Percentiles rank a stretch among this genome's conserved stretches.
Evolutionary conservation across 106 monocot species (phyloP).

Genomic region (Dioscorea dumetorum): DNA sequence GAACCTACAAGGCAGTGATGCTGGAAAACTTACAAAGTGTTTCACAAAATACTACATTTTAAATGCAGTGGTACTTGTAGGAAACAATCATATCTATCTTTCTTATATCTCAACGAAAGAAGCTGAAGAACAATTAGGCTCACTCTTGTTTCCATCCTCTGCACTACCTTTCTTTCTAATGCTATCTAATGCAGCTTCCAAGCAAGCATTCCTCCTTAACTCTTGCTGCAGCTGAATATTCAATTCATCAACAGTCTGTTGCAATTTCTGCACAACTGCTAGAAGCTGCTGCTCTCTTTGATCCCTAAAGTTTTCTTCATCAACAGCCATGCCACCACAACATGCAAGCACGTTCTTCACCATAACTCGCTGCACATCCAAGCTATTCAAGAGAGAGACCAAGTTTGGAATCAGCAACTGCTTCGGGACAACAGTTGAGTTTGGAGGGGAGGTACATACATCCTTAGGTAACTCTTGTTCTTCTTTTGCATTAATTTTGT

Average conservation of each 20-base stretch:
- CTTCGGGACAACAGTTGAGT: conserved; percentile 5
- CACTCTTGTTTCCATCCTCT: too few species aligned
- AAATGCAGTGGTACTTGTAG: too few species aligned
- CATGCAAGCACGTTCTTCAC: conserved; percentile 43
- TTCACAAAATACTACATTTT: too few species aligned
- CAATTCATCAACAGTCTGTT: conserved; percentile 50
- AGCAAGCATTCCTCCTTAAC: conserved; percentile 33
- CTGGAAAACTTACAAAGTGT: too few species aligned
- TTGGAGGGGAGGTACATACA: background rate
- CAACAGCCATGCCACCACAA: conserved; percentile 4
- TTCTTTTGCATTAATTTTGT: background rate
- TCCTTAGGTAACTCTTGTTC: background rate
- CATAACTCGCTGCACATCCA: conserved; percentile 55
- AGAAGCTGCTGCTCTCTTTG: conserved; percentile 29
- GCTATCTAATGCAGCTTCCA: conserved; percentile 32
- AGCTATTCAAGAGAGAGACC: conserved; percentile 37
- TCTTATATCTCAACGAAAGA: too few species aligned
- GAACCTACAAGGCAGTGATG: too few species aligned
- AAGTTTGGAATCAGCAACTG: conserved; percentile 37
- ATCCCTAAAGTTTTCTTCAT: conserved; percentile 7
- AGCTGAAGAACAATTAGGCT: too few species aligned
- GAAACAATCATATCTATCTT: too few species aligned
- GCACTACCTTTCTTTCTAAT: conserved; percentile 6
- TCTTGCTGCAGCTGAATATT: conserved; percentile 37
- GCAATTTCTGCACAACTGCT: conserved; percentile 32